Conservation (phyloP, 2,329 filamentous ascomycete genomes). For the Cercospora nicotianae region DNA sequence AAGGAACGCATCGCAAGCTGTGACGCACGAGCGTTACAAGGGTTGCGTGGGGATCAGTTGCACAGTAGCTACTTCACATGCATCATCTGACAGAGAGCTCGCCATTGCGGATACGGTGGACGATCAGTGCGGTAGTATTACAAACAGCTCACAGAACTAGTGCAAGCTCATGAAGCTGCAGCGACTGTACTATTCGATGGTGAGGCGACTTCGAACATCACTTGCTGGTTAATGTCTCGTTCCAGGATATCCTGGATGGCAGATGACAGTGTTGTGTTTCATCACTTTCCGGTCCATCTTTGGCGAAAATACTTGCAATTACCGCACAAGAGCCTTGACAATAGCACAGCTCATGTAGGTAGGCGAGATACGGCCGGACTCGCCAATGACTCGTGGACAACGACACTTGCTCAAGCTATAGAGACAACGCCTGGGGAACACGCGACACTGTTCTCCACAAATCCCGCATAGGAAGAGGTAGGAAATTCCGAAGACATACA, state of each 20-base stretch:
- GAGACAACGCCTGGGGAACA: background rate
- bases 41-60: background rate
- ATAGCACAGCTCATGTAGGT: background rate
- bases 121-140: background rate
- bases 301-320: background rate
- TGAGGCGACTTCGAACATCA: background rate
- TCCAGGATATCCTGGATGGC: background rate
- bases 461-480: background rate
- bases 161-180: background rate
- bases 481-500: background rate
- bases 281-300: background rate
- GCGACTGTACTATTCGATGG: background rate
- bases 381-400: background rate
- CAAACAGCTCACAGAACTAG: background rate
- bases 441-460: background rate
- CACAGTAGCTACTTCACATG: background rate
- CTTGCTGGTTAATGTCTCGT: background rate
- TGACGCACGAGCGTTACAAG: background rate
- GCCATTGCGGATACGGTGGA: background rate
- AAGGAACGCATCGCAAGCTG: slow-evolving; percentile 2
- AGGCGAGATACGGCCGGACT: background rate
- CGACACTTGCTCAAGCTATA: background rate
- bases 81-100: background rate
- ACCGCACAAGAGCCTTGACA: background rate
- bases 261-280: background rate